These are phyloP conservation scores for Leptographium lundbergii DNA, from an alignment of 2,329 filamentous ascomycete genomes.

Conservation along the genomic window DNA sequence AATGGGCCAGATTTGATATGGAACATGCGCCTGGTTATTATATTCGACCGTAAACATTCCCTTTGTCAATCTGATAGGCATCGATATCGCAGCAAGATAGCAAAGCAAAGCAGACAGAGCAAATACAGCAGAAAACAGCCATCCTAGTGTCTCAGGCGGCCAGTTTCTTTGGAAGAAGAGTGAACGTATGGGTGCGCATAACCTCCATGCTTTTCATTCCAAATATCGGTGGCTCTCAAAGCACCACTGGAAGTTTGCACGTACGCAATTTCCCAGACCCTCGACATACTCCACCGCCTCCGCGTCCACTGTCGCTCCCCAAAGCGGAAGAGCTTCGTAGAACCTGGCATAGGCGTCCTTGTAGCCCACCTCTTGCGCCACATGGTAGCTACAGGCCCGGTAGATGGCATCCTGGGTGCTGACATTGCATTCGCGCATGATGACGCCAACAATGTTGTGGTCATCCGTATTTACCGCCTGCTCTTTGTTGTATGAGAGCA, in stretches of 20 bases:
- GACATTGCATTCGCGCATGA: conserved; percentile 10
- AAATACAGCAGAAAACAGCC: no score
- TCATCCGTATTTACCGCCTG: conserved; percentile 15
- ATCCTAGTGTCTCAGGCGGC: background rate
- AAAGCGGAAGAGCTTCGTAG: conserved; percentile 3
- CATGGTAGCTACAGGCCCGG: conserved; percentile 8
- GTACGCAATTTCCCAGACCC: conserved; percentile 14
- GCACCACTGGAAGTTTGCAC: conserved; percentile 15
- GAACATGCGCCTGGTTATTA: no score
- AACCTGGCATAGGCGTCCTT: conserved; percentile 4
- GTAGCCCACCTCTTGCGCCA: conserved; percentile 6
- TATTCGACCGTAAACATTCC: no score
- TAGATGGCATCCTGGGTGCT: conserved; percentile 10
- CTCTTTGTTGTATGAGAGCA: conserved; percentile 19
- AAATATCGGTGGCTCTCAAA: conserved; percentile 14
- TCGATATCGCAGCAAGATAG: no score
- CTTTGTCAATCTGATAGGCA: no score
- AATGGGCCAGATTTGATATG: no score
- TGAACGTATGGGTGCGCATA: background rate
- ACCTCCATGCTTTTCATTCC: conserved; percentile 1
- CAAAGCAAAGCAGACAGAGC: no score
- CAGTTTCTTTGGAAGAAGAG: background rate
- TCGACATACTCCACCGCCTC: conserved; percentile 8
- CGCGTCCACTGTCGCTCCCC: conserved; percentile 8
- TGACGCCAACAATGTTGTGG: conserved; percentile 19